These are phyloP conservation scores for Lolium multiflorum DNA, from an alignment of 176 grass and related monocot species.

Conservation along the genomic window DNA sequence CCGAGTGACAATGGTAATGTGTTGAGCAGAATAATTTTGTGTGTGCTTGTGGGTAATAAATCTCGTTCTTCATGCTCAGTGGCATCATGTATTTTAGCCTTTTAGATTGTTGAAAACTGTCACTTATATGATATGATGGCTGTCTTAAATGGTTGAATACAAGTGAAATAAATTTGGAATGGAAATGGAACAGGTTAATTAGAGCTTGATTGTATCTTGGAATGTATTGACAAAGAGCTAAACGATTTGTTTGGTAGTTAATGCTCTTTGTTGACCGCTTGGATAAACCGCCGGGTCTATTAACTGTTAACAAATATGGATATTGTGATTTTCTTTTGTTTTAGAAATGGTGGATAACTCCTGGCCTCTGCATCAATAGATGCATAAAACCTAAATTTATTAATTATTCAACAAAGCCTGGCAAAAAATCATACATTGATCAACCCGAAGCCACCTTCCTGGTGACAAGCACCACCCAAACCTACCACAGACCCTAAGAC, in stretches of 20 bases:
- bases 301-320: conserved; percentile 10
- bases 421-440: too few relatives aligned
- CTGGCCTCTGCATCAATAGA: too few relatives aligned
- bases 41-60: not conserved
- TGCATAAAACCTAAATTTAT: too few relatives aligned
- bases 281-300: not conserved
- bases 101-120: conserved; percentile 14
- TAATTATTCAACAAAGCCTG: too few relatives aligned
- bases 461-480: too few relatives aligned
- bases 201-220: conserved; percentile 15
- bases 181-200: not conserved
- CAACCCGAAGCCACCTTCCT: too few relatives aligned
- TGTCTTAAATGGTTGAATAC: conserved; percentile 17
- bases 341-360: too few relatives aligned
- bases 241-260: not conserved
- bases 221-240: not conserved
- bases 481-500: too few relatives aligned
- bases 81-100: conserved; percentile 1
- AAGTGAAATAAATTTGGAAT: not conserved
- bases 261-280: not conserved
- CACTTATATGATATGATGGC: not conserved
- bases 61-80: not conserved
- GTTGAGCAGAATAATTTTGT: not conserved
- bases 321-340: not conserved
- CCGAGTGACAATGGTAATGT: conserved; percentile 85